Conservation (phyloP, 2,329 filamentous ascomycete genomes). For the Colletotrichum sp. region DNA sequence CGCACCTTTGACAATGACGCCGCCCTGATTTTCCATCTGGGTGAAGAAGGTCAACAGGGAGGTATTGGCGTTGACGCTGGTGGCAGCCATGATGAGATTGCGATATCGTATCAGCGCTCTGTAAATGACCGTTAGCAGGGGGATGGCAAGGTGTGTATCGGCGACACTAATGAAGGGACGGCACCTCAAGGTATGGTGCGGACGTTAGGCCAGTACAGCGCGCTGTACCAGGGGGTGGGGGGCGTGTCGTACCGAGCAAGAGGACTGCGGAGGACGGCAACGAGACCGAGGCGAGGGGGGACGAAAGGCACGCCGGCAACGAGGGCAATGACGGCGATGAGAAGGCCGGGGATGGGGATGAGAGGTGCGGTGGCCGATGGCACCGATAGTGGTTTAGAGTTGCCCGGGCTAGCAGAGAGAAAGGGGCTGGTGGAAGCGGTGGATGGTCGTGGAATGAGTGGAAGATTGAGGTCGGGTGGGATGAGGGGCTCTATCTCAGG, state of each 20-base stretch:
- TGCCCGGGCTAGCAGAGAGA: not conserved
- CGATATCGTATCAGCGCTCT: not conserved
- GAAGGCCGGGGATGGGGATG: not conserved
- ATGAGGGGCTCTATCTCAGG: constrained; percentile 5
- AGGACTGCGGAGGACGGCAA: not conserved
- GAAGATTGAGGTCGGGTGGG: not conserved
- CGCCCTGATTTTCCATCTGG: constrained; percentile 49
- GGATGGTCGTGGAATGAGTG: constrained; percentile 11
- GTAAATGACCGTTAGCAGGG: constrained; percentile 9
- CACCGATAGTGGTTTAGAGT: not conserved
- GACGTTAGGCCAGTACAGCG: not conserved
- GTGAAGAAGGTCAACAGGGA: constrained; percentile 48
- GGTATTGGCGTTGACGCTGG: constrained; percentile 18
- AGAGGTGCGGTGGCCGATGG: constrained; percentile 1
- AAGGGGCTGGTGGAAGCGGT: not conserved
- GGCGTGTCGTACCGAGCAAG: not conserved
- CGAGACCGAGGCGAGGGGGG: not conserved
- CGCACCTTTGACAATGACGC: constrained; percentile 53
- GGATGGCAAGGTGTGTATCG: not conserved
- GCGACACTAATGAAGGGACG: not conserved
- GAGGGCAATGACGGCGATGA: not conserved
- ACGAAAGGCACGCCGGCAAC: not conserved
- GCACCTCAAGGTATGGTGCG: not conserved
- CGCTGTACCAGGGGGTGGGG: not conserved
- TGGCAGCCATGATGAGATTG: constrained; percentile 39